Base-by-base conservation (phyloP, 768 basidiomycete species). In the Boletus vinaceobasis region DNA sequence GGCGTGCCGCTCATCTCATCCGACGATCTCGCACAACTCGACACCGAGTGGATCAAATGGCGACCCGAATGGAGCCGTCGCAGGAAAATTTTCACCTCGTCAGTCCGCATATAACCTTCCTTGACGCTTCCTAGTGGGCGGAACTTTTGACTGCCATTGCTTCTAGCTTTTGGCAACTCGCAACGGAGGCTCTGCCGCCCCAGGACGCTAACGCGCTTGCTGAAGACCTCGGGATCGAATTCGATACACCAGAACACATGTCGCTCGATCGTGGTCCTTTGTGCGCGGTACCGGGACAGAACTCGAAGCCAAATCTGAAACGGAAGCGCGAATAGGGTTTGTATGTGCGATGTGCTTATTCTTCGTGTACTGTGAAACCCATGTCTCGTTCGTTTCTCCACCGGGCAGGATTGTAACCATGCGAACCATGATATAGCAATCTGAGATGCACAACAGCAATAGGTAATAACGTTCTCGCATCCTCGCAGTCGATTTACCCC, bases 191-290 rank as follows among this genome's bases (percentile, higher is more conserved):
- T 9, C 69, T 90, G 4, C 66, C 86, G 4, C 85, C 87, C 38
- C 82, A 84, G 65, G 86, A 91, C 45, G 80, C 84, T 0, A 60
- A 71, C 10, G 74, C 71, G 38, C 83, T 94, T 10, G 81, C 80
- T 21, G 93, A 95, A 65, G 85, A 88, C 50, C 82, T 94, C 33
- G 93, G 92, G 2, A 82, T 95, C 55, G 89, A 90, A 66, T 73
- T 75, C 38, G 93, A 96, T 62, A 83, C 87, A 11, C 62, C 77
- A 4, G 93, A 94, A 69, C 90, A 91, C 60, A 59, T 61, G 35
- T 73, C 71, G 26, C 70, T 95, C 29, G 93, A 93, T 70, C 74
- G 76, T 38, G 78, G 85, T 5, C 67, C 81, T 49, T 73, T 93
- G 27, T 90, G 84, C 62, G 68, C 64, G 1, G 48, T 29, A 19